These are phyloP conservation scores for Pythium folliculosum DNA, from an alignment of 352 stramenopile species.

Conservation along the genomic window DNA sequence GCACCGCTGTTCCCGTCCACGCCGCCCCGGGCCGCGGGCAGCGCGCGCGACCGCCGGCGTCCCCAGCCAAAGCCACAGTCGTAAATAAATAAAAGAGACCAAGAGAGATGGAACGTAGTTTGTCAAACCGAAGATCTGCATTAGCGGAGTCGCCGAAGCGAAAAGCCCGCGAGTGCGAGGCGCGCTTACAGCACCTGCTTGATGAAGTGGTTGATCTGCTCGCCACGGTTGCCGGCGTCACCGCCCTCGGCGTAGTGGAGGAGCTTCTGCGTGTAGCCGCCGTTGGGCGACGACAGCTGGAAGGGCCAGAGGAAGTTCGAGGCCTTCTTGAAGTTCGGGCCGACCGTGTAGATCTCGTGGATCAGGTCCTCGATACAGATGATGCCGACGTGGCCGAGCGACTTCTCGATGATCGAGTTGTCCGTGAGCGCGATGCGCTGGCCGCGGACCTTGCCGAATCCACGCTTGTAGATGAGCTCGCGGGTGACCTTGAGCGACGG, in stretches of 20 bases:
- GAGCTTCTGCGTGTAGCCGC: constrained; percentile 94
- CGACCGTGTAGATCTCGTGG: constrained; percentile 99
- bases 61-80: constrained; percentile 20
- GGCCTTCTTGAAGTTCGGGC: constrained; percentile 98
- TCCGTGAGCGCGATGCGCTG: constrained; percentile 97
- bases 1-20: constrained; percentile 42
- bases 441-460: constrained; percentile 98
- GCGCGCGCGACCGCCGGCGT: constrained; percentile 41
- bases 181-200: constrained; percentile 91
- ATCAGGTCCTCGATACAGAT: constrained; percentile 99
- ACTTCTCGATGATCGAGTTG: constrained; percentile 97
- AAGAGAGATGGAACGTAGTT: constrained; percentile 2
- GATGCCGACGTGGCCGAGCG: constrained; percentile 94
- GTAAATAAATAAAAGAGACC: background rate
- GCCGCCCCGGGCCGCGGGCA: constrained; percentile 32
- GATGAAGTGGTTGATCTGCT: constrained; percentile 95
- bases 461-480: constrained; percentile 99
- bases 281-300: constrained; percentile 97
- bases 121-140: constrained; percentile 30
- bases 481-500: constrained; percentile 97
- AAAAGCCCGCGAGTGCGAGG: background rate
- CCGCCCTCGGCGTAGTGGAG: constrained; percentile 94
- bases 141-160: background rate
- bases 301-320: constrained; percentile 99
- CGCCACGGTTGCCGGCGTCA: constrained; percentile 91